phyloP scores from a whole-genome alignment of 2,329 filamentous ascomycete genomes.

The Botrytis elliptica region DNA sequence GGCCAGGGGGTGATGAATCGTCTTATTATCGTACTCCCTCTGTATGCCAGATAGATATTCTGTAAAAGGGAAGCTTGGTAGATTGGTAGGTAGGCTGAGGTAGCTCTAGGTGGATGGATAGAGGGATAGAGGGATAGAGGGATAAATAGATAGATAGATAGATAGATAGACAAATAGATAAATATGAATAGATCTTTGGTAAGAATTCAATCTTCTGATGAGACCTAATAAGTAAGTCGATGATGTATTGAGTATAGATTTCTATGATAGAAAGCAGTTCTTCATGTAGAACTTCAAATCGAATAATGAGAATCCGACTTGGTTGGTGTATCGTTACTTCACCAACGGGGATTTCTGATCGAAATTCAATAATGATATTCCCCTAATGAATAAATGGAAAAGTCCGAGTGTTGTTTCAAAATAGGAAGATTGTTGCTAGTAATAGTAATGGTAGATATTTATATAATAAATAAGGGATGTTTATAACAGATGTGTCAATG shows the following conservation, averaged over 20 bases:
- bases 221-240: background rate
- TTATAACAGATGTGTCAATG: background rate
- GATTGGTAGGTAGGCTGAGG: too few species aligned
- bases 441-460: background rate
- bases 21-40: background rate
- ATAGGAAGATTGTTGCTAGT: background rate
- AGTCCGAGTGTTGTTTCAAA: constrained; percentile 6
- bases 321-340: background rate
- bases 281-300: background rate
- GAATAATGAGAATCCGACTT: background rate
- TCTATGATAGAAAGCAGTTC: background rate
- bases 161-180: background rate
- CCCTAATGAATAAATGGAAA: constrained; percentile 12
- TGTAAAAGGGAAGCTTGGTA: background rate
- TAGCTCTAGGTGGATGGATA: background rate
- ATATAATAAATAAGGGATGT: background rate
- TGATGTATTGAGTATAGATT: background rate
- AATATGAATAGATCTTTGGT: background rate
- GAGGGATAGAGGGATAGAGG: too few species aligned
- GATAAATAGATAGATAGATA: background rate
- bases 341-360: background rate
- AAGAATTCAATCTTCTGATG: background rate
- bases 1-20: background rate
- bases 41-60: background rate
- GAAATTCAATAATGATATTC: background rate